phyloP scores from a whole-genome alignment of 192 early-diverging fungal species.

The Bifiguratus adelaidae region DNA sequence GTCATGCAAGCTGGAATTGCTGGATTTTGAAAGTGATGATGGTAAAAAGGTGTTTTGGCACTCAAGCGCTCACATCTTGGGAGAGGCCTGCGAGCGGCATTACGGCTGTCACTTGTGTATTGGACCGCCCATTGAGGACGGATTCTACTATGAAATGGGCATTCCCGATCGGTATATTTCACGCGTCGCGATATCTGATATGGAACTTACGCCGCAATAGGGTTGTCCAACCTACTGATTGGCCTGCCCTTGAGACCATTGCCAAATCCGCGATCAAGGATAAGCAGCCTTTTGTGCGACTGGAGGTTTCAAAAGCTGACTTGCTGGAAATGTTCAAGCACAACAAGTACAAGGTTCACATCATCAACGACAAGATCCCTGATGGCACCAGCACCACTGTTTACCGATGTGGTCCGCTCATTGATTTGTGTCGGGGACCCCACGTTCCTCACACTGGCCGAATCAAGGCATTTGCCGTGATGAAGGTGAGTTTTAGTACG shows the following conservation, averaged over 20 bases:
- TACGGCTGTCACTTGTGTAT: slow-evolving; percentile 97
- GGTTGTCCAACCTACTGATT: slow-evolving; percentile 81
- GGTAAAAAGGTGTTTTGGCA: slow-evolving; percentile 98
- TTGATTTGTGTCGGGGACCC: slow-evolving; percentile 94
- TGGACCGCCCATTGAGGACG: slow-evolving; percentile 90
- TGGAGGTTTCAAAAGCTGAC: slow-evolving; percentile 78
- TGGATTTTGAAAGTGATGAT: slow-evolving; percentile 92
- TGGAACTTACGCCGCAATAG: slow-evolving; percentile 20
- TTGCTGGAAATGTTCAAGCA: slow-evolving; percentile 96
- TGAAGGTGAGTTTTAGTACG: slow-evolving; percentile 41
- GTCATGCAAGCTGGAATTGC: slow-evolving; percentile 70
- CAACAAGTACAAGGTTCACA: slow-evolving; percentile 95
- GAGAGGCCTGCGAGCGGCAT: slow-evolving; percentile 94
- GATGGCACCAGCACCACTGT: slow-evolving; percentile 93
- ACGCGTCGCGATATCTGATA: not conserved
- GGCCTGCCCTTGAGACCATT: slow-evolving; percentile 75
- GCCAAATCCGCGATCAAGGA: slow-evolving; percentile 85
- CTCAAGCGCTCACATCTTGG: slow-evolving; percentile 93
- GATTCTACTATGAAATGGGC: slow-evolving; percentile 95
- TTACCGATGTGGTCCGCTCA: slow-evolving; percentile 96
- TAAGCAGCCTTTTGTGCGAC: slow-evolving; percentile 90
- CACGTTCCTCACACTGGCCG: slow-evolving; percentile 91
- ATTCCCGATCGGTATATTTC: slow-evolving; percentile 47
- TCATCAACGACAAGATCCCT: slow-evolving; percentile 86
- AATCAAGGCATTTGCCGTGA: slow-evolving; percentile 88